These are phyloP conservation scores for Physaria fendleri DNA, from an alignment of 345 rosid species.

Conservation along the genomic window DNA sequence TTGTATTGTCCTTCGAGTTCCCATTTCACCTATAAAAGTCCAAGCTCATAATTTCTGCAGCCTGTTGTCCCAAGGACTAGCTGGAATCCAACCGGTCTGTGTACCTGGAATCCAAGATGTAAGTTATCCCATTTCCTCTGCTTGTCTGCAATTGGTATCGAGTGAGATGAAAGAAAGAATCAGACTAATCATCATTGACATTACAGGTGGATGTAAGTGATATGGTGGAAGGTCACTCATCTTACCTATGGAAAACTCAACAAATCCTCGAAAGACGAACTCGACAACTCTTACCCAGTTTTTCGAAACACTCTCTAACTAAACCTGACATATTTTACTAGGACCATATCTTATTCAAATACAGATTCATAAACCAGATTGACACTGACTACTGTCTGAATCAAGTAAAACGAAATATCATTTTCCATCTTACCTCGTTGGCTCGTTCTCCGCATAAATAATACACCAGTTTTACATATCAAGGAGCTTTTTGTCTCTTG, in stretches of 20 bases:
- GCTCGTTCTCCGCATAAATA: neutral
- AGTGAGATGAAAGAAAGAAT: neutral
- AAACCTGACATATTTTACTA: neutral
- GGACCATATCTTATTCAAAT: neutral
- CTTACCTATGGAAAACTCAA: slow-evolving; percentile 76
- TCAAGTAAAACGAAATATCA: neutral
- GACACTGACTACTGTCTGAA: neutral
- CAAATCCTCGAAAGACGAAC: slow-evolving; percentile 64
- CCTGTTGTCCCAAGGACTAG: slow-evolving; percentile 81
- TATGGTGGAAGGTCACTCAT: slow-evolving; percentile 79
- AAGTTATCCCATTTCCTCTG: slow-evolving; percentile 17
- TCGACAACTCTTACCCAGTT: slow-evolving; percentile 68
- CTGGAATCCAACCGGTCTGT: slow-evolving; percentile 81
- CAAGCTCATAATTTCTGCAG: slow-evolving; percentile 29
- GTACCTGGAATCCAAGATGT: slow-evolving; percentile 82
- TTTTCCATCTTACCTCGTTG: neutral
- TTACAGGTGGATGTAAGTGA: slow-evolving; percentile 72
- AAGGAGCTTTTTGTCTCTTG: no score
- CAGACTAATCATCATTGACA: neutral
- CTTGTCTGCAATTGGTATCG: neutral
- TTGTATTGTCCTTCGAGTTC: neutral
- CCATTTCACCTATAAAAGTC: neutral
- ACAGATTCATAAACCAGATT: neutral
- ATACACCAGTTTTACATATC: neutral
- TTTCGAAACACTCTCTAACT: slow-evolving; percentile 35